Evolutionary conservation across 2,329 filamentous ascomycete genomes (phyloP), one percentile per base, ranked within the genome.

Genomic region (Pseudocercospora pini-densiflorae): DNA sequence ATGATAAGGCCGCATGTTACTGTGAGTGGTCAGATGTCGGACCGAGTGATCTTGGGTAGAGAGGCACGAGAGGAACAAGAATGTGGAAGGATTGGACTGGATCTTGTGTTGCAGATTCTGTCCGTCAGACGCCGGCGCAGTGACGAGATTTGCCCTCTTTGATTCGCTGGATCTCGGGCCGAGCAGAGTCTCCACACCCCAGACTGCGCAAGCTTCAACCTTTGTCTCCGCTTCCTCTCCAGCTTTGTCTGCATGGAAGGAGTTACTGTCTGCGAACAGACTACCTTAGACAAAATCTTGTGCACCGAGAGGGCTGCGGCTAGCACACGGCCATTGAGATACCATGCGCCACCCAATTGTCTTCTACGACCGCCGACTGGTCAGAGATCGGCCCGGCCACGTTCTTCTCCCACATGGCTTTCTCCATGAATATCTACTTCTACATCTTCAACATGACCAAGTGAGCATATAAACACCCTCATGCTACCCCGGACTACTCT

Each of bases 1-100:
- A 55, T 55, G 24, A 55, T 9, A 24, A 55, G 51, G 16, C 51
- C 51, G 51, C 51, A 55, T 55, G 51, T 27, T 60, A n/a, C 21
- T 14, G 21, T 49, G 31, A 49, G 43, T 60, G 58, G 58, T 60
- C 33, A 60, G n/a, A 47, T 60, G 19, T 60, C 58, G 58, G 58
- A 29, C 58, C 58, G 58, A 47, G 24, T 14, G 21, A 31, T 29
- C 21, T 19, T 47, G 43, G n/a, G n/a, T 16, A 23, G 21, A 19
- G n/a, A 19, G 43, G 43, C 16, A 47, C 43, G 43, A 47, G 43
- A 47, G 43, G 43, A 47, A 47, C n/a, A 47, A 23, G 43, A 19
- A 47, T 23, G 21, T n/a, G 10, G n/a, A 47, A 47, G 43, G 43
- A 47, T 10, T n/a, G 43, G 43, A 47, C 43, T 47, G n/a, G 43